These are phyloP conservation scores for Urostyla sp. DNA, from an alignment of 73 alveolate species.

Conservation along the genomic window DNA sequence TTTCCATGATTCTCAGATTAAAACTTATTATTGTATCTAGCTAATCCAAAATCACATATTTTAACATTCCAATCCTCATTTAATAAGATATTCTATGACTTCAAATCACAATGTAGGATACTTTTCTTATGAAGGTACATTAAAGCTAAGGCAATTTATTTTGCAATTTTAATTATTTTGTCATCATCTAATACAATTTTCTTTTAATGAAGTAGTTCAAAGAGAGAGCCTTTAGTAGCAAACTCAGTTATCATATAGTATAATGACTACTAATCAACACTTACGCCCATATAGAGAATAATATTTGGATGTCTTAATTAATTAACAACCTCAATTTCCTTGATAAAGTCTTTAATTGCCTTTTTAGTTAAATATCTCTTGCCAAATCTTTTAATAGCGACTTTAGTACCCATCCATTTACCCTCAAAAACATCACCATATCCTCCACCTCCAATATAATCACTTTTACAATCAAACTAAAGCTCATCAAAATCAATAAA, in stretches of 20 bases:
- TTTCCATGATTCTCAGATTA: slow-evolving; percentile 69
- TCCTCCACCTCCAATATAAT: slow-evolving; percentile 86
- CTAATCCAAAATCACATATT: slow-evolving; percentile 95
- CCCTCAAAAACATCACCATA: slow-evolving; percentile 90
- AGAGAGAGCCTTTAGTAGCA: slow-evolving; percentile 74
- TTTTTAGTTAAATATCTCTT: slow-evolving; percentile 74
- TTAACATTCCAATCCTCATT: slow-evolving; percentile 94
- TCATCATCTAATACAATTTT: slow-evolving; percentile 72
- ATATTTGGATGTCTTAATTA: slow-evolving; percentile 96
- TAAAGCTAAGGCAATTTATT: slow-evolving; percentile 93
- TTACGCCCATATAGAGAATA: slow-evolving; percentile 92
- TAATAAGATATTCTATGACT: slow-evolving; percentile 87
- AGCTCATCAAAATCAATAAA: slow-evolving; percentile 79
- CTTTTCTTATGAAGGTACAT: slow-evolving; percentile 90
- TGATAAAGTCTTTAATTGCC: slow-evolving; percentile 84
- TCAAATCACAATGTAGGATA: slow-evolving; percentile 95
- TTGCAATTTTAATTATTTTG: slow-evolving; percentile 82
- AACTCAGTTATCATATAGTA: slow-evolving; percentile 96
- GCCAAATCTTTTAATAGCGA: slow-evolving; percentile 87
- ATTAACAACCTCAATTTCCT: slow-evolving; percentile 92
- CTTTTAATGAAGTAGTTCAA: slow-evolving; percentile 80
- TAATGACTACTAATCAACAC: slow-evolving; percentile 70
- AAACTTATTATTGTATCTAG: slow-evolving; percentile 73
- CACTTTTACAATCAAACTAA: slow-evolving; percentile 64
- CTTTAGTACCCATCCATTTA: slow-evolving; percentile 87